phyloP scores from a whole-genome alignment of 441 rosid species.

The Flueggea neowawraea region DNA sequence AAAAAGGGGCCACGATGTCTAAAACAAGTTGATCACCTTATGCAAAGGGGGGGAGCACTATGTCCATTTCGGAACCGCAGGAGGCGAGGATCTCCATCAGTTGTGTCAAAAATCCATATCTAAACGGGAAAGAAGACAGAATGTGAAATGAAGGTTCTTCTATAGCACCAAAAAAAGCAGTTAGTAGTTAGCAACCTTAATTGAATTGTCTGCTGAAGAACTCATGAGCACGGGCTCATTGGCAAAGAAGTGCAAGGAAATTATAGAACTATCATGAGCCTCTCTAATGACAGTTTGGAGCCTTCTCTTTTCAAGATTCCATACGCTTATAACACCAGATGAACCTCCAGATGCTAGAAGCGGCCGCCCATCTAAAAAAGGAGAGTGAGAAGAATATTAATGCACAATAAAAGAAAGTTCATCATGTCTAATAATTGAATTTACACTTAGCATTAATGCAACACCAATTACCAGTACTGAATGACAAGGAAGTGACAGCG shows the following conservation, averaged over 20 bases:
- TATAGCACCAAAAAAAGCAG: not conserved
- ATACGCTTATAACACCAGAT: conserved; percentile 91
- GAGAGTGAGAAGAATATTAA: not conserved
- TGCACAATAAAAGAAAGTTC: not conserved
- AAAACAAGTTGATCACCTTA: conserved; percentile 47
- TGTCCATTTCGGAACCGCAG: conserved; percentile 97
- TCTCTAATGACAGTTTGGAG: conserved; percentile 87
- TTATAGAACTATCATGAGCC: conserved; percentile 87
- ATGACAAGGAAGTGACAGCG: conserved; percentile 82
- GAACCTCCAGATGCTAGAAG: conserved; percentile 96
- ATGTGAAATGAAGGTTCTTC: not conserved
- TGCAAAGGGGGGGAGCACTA: conserved; percentile 97
- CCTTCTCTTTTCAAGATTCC: conserved; percentile 95
- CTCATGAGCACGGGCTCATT: conserved; percentile 98
- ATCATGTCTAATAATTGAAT: not conserved
- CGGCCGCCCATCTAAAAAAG: conserved; percentile 79
- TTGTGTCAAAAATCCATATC: conserved; percentile 99
- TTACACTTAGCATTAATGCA: not conserved
- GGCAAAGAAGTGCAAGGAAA: conserved; percentile 86
- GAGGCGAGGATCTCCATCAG: conserved; percentile 94
- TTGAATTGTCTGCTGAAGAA: conserved; percentile 87
- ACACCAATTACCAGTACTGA: conserved; percentile 59
- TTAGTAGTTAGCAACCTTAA: conserved; percentile 44
- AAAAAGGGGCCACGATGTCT: not conserved
- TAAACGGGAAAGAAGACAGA: conserved; percentile 12